Evolutionary conservation across 2,329 filamentous ascomycete genomes (phyloP).

Genomic region (Madurella fahalii): DNA sequence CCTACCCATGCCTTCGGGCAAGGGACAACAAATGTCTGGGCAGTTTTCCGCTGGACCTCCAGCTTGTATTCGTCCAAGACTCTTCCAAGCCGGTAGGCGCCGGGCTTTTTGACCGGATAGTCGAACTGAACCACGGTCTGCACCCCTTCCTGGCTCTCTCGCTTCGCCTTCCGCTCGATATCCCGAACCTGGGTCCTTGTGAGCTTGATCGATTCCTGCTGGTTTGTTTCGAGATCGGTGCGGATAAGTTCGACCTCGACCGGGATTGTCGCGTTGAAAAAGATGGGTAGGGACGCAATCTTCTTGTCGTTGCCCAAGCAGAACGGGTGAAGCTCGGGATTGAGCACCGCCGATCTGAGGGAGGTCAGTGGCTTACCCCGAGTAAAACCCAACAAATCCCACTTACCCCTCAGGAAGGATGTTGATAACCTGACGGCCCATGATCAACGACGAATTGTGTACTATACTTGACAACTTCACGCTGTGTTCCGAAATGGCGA

Average conservation of each 20-base stretch:
- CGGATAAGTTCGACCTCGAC: slow-evolving; percentile 85
- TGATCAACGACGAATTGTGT: slow-evolving; percentile 87
- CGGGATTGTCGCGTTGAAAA: slow-evolving; percentile 89
- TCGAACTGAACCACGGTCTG: slow-evolving; percentile 62
- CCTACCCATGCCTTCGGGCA: slow-evolving; percentile 79
- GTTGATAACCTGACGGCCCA: slow-evolving; percentile 96
- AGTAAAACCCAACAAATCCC: background rate
- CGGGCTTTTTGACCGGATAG: slow-evolving; percentile 76
- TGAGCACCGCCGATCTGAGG: slow-evolving; percentile 73
- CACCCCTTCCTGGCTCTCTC: slow-evolving; percentile 60
- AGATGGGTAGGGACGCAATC: slow-evolving; percentile 69
- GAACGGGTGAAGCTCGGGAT: slow-evolving; percentile 74
- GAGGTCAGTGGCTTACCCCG: slow-evolving; percentile 26
- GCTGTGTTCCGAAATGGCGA: slow-evolving; percentile 87
- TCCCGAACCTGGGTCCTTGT: slow-evolving; percentile 68
- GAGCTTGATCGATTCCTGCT: slow-evolving; percentile 76
- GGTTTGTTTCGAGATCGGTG: slow-evolving; percentile 75
- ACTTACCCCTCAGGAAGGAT: slow-evolving; percentile 85
- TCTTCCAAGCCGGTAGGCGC: slow-evolving; percentile 77
- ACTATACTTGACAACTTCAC: slow-evolving; percentile 85
- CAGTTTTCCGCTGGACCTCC: slow-evolving; percentile 73
- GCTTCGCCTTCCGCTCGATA: slow-evolving; percentile 64
- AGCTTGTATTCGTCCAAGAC: slow-evolving; percentile 93
- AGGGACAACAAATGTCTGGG: slow-evolving; percentile 77
- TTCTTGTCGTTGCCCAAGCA: slow-evolving; percentile 67